phyloP scores from a whole-genome alignment of 2,329 filamentous ascomycete genomes.

The Biscogniauxia marginata region DNA sequence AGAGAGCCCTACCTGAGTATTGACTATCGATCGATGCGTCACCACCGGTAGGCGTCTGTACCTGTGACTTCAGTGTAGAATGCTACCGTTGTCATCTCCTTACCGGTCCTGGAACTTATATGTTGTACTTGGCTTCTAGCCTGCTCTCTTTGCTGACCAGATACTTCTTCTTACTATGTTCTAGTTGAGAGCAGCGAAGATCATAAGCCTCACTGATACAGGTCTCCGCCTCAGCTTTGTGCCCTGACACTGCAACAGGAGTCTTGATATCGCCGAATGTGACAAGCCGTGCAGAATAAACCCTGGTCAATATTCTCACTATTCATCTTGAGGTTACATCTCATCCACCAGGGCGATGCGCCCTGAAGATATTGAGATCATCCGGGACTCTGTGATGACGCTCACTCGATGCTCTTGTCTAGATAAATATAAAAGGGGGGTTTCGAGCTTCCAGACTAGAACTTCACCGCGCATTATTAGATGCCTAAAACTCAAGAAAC shows the following conservation, averaged over 20 bases:
- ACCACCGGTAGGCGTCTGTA: constrained; percentile 10
- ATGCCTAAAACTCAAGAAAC: background rate
- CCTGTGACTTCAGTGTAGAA: constrained; percentile 18
- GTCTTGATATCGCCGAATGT: background rate
- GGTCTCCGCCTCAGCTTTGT: background rate
- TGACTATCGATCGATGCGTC: constrained; percentile 9
- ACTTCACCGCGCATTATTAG: background rate
- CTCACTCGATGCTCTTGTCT: background rate
- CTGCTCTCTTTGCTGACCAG: background rate
- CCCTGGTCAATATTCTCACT: background rate
- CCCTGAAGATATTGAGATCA: background rate
- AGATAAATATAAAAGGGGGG: background rate
- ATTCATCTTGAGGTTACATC: background rate
- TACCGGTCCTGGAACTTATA: constrained; percentile 6
- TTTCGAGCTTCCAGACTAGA: background rate
- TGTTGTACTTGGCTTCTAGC: constrained; percentile 4
- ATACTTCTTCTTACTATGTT: background rate
- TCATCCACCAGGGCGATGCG: background rate
- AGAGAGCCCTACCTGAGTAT: constrained; percentile 11
- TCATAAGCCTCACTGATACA: background rate
- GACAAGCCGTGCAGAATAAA: background rate
- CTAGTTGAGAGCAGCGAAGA: background rate
- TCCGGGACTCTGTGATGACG: background rate
- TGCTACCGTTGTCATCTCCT: constrained; percentile 15
- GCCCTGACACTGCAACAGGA: background rate